Evolutionary conservation across 2,329 filamentous ascomycete genomes (phyloP), one percentile per base, ranked within the genome.

Genomic region (Catunica adiposa): DNA sequence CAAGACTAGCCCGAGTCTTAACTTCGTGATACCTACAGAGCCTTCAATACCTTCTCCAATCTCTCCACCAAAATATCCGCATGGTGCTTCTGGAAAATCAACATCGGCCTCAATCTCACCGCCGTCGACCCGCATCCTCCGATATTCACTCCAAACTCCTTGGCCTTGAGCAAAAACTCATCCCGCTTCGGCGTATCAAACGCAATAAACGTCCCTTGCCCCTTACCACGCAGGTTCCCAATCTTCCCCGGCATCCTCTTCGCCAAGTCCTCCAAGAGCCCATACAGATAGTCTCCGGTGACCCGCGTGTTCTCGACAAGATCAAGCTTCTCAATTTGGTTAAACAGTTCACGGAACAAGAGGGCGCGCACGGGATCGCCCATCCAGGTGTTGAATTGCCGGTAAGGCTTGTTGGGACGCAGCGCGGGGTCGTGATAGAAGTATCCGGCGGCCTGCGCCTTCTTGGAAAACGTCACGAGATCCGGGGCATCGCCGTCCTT

Each of bases 1-100:
- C n/a, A n/a, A n/a, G n/a, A n/a, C n/a, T n/a, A n/a, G n/a, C n/a
- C n/a, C n/a, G n/a, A n/a, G n/a, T n/a, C n/a, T n/a, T n/a, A n/a
- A n/a, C n/a, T n/a, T n/a, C n/a, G n/a, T n/a, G n/a, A n/a, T n/a
- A n/a, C n/a, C 20, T 44, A 8, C 40, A 66, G 62, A 50, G 69
- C 68, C 61, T 70, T 78, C 61, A 81, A 76, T 61, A 89, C 73
- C 74, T 84, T 87, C 74, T 94, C 87, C 61, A 94, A 66, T 23
- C 76, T 77, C 63, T 86, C 87, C 51, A 94, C 69, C 63, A 96
- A 72, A 59, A 95, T 81, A 70, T 95, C 86, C 22, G 84, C 89
- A 69, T 97, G 90, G 67, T 84, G 80, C 76, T 88, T 79, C 79
- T 95, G 85, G 75, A 96, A 92, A 64, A 89, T 83, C 63, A 96